Evolutionary conservation across 2,329 filamentous ascomycete genomes (phyloP), one percentile per base, ranked within the genome.

Genomic region (Paecilomyces variotii): DNA sequence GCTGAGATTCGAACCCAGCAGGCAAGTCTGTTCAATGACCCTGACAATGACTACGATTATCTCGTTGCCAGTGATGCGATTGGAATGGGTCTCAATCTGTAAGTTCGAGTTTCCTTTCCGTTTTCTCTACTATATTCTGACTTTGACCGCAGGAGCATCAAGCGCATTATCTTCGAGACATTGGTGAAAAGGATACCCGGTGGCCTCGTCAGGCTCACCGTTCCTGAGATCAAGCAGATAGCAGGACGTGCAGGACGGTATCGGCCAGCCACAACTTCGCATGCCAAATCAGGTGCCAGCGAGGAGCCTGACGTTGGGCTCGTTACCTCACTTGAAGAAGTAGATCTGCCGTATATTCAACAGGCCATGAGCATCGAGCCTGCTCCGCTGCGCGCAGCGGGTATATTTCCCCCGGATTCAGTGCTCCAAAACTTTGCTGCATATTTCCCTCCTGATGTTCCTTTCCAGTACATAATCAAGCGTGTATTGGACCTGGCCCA

Each of bases 11-110:
- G 94, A 61, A 91, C 91, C 2, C 87, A 93, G 69, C 94, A 99
- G 76, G 94, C 94, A 0, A 85, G 86, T 14, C 80, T 97, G 0
- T 99, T 99, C 80, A 99, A 99, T 69, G 90, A 97, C 63, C 92
- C 91, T 0, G 76, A 96, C 70, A 99, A 95, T 70, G 92, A 97
- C 60, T 99, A 97, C 70, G 94, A 99, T 71, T 95, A 87, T 65
- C 80, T 99, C 4, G 92, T 94, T 27, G 94, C 95, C 7, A 97
- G 91, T 66, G 91, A 97, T 74, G 94, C 94, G 53, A 93, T 99
- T 62, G 94, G 94, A 39, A 97, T 99, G 93, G 94, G 95, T 0
- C 78, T 99, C 25, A 99, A 99, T 68, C 76, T 99, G 72, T 91
- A 86, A 74, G 80, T 74, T 12, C 14, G 19, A 52, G 56, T 26